These are phyloP conservation scores for Saksenaea oblongispora DNA, from an alignment of 371 early-diverging fungal genomes.

Conservation along the genomic window DNA sequence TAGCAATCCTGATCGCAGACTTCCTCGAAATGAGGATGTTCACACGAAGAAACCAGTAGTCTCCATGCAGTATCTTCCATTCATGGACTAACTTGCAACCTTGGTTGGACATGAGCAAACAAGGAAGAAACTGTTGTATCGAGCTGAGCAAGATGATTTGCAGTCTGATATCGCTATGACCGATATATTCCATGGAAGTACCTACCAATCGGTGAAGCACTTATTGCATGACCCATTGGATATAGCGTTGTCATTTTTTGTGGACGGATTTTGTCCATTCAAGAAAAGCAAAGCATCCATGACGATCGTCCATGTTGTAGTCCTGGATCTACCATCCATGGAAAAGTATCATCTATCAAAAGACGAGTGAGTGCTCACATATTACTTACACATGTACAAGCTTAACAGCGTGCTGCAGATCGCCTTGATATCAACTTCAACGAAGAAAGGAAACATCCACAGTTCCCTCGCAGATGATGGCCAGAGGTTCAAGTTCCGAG, in stretches of 20 bases:
- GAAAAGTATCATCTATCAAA: constrained; percentile 6
- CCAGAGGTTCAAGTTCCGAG: neutral
- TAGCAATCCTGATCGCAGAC: neutral
- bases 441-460: neutral
- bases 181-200: constrained; percentile 8
- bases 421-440: constrained; percentile 1
- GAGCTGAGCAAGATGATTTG: neutral
- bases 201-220: neutral
- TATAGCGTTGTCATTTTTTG: constrained; percentile 8
- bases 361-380: neutral
- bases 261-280: constrained; percentile 12
- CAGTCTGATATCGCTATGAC: neutral
- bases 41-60: neutral
- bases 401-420: constrained; percentile 7
- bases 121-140: neutral
- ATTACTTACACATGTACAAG: neutral
- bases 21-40: neutral
- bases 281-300: neutral
- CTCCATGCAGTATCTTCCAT: constrained; percentile 7
- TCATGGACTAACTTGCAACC: constrained; percentile 7
- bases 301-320: constrained; percentile 8
- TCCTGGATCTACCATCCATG: constrained; percentile 2
- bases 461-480: constrained; percentile 2
- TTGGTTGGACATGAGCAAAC: neutral
- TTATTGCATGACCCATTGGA: constrained; percentile 1